Evolutionary conservation across 371 early-diverging fungal genomes (phyloP), one percentile per base, ranked within the genome.

Genomic region (Syncephalis plumigaleata): DNA sequence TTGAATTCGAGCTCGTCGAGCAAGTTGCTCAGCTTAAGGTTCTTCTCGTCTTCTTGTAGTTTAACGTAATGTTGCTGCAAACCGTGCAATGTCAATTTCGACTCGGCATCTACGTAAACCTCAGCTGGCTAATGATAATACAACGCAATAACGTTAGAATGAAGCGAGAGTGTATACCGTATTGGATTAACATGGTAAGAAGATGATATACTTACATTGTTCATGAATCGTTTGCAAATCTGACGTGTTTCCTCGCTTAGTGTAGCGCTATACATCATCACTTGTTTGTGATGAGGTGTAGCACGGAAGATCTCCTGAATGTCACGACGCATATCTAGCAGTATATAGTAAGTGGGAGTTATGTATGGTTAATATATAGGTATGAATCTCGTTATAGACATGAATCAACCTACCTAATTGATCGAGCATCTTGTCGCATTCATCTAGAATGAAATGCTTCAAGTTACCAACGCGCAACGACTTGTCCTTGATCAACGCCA

Each of bases 341-440:
- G 31, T 53, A 42, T 13, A 8, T 55, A 48, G 18, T 5, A 23
- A 22, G 17, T 31, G 31, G 4, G 3, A 36, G 20, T 17, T 18
- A 24, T n/a, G 42, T 13, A 40, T 3, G 5, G 11, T 17, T 5
- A 7, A 16, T 44, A 25, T 50, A 39, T n/a, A n/a, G n/a, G n/a
- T n/a, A n/a, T n/a, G n/a, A n/a, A n/a, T n/a, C n/a, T n/a, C n/a
- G n/a, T 40, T 24, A 26, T 11, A 23, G 2, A 53, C n/a, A 26
- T 46, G n/a, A n/a, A n/a, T 46, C 25, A 67, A n/a, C 78, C 65
- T 77, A 89, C 89, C 87, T 37, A 86, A 61, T 39, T 76, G 68
- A 42, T 92, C 92, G 42, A 97, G 62, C 78, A 95, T 86, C 71
- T 94, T 90, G 71, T 99, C 99, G 65, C 97, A 98, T 71, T 99